phyloP scores from a whole-genome alignment of 78 protist genomes.

The Isochrysis galbana region DNA sequence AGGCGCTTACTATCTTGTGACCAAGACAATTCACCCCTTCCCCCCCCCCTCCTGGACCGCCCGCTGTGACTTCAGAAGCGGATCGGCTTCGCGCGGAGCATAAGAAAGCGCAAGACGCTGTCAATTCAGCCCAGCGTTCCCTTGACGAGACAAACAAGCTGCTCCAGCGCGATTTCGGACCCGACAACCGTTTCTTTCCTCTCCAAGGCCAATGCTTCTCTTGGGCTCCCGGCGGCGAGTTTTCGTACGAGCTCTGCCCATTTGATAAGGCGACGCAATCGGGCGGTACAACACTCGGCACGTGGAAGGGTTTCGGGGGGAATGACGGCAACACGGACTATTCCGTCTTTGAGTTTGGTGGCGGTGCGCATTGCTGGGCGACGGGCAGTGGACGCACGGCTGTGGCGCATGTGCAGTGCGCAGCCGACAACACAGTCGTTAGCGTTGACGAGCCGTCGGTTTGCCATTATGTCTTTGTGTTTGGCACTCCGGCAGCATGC shows the following conservation, averaged over 20 bases:
- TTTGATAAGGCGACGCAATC: not conserved
- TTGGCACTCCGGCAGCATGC: not conserved
- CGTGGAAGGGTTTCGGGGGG: not conserved
- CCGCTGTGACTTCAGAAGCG: too few species aligned
- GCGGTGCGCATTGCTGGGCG: not conserved
- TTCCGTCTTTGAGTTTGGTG: not conserved
- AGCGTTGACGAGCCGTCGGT: slow-evolving; percentile 1
- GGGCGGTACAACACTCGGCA: not conserved
- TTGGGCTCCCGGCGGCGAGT: not conserved
- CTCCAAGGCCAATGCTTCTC: not conserved
- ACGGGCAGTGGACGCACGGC: not conserved
- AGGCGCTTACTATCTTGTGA: too few species aligned
- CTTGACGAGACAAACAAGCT: not conserved
- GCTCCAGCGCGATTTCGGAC: not conserved
- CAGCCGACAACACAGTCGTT: not conserved
- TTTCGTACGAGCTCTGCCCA: not conserved
- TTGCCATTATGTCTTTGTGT: not conserved
- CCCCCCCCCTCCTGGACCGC: too few species aligned
- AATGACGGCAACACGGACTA: not conserved
- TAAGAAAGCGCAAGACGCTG: not conserved
- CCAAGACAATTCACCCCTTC: too few species aligned
- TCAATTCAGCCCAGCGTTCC: not conserved
- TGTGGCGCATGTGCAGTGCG: not conserved
- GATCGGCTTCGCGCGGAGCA: not conserved
- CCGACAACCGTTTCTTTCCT: not conserved